Evolutionary conservation across 148 eudicot genomes (phyloP), one percentile per base, ranked within the genome.

Genomic region (Dianthus caryophyllus): DNA sequence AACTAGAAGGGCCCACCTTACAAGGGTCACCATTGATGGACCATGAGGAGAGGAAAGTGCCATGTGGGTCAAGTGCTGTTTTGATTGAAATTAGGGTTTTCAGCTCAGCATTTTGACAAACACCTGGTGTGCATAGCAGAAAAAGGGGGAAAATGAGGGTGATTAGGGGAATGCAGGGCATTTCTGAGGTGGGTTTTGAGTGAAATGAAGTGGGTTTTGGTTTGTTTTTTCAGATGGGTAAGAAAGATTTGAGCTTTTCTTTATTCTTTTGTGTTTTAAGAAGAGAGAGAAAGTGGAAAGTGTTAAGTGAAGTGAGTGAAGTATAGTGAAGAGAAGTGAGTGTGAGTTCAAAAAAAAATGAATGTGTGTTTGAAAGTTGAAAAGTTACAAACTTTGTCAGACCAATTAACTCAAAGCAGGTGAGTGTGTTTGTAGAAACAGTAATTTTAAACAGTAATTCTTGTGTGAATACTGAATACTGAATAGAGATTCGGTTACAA

Each of bases 31-130:
- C 78, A 69, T 76, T 54, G 22, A 61, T 21, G 21, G 76, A 65
- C 97, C 97, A 91, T 6, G 97, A 88, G 2, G 85, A 66, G 57
- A 91, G 87, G 71, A 67, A 63, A 31, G 61, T 65, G 51, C 68
- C 68, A 31, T 71, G 77, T 30, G 97, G 97, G 87, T 91, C 97
- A 36, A 91, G 67, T 4, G 87, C 73, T 67, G 86, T 52, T 72
- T 91, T 91, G 24, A 88, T 78, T 11, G 74, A 64, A 59, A 88
- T 43, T 51, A 90, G 83, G 12, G 80, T 50, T 18, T 78, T 64
- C 30, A 81, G 73, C 57, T 86, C 81, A 49, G 65, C 72, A 66
- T 75, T 65, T 66, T 67, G 49, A 63, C 78, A 73, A 57, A 69
- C 56, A 63, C 54, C 59, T 43, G 76, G 66, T 49, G 77, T 52